phyloP scores from a whole-genome alignment of 2,329 filamentous ascomycete genomes.

The Didymella exigua region DNA sequence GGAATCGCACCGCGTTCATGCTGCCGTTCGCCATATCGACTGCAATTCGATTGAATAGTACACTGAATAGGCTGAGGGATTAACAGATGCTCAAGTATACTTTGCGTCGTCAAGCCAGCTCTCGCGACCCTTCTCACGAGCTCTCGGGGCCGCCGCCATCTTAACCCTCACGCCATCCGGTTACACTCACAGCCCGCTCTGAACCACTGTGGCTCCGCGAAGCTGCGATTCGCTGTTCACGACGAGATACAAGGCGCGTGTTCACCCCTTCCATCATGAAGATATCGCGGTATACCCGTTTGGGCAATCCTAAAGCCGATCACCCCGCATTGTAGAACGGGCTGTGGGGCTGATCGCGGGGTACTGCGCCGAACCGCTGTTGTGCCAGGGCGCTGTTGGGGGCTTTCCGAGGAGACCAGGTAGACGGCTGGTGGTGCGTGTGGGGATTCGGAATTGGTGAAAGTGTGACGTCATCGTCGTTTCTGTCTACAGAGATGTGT shows the following conservation, averaged over 20 bases:
- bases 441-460: too few relatives aligned
- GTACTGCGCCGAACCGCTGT: conserved; percentile 12
- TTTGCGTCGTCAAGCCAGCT: conserved; percentile 4
- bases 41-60: too few relatives aligned
- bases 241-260: conserved; percentile 14
- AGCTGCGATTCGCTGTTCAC: conserved; percentile 1
- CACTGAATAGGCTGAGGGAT: not conserved
- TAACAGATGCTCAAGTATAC: not conserved
- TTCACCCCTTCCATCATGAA: conserved; percentile 5
- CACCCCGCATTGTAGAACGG: conserved; percentile 27
- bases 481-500: not conserved
- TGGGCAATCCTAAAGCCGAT: conserved; percentile 26
- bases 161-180: conserved; percentile 7
- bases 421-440: too few relatives aligned
- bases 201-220: conserved; percentile 1
- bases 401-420: not conserved
- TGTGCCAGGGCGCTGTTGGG: not conserved
- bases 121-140: not conserved
- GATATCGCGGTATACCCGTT: conserved; percentile 27
- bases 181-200: not conserved
- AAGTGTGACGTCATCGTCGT: not conserved
- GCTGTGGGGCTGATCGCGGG: conserved; percentile 18
- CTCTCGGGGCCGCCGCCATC: not conserved
- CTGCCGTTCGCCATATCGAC: conserved; percentile 30
- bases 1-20: conserved; percentile 56